Evolutionary conservation across 805 yeast species (phyloP), one percentile per base, ranked within the genome.

Genomic region (Metschnikowia colocasiae): DNA sequence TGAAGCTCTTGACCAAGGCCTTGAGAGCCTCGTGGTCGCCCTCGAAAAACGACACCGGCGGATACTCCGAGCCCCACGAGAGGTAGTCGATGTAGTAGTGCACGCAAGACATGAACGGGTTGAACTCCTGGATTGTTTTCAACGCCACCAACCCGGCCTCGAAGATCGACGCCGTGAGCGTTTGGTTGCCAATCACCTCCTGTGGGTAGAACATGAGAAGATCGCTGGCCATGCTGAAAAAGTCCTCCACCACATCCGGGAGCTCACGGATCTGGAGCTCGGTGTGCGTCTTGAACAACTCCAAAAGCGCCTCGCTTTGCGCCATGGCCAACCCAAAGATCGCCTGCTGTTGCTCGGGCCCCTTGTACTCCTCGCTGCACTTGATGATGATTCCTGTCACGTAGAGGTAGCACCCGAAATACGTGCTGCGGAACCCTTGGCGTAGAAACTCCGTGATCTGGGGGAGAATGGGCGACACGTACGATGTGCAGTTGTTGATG

Each of bases 371-470:
- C 19, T 48, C 55, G 15, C 53, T 48, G 30, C 56, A 51, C 47
- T 87, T 80, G 44, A 87, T 80, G 23, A 90, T 69, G 8, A 85
- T 75, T 7, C 97, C 97, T 2, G 95, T 83, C 12, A 87, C 92
- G 94, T 95, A 91, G 47, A 91, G 68, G 60, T 85, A 90, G 62
- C 96, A 87, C 3, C 97, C 97, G 58, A 70, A 79, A 30, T 81
- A 78, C 18, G 85, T 84, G 23, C 68, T 67, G 38, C 81, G 75
- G 67, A 89, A 91, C 1, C 95, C 94, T 32, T 75, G 74, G 18
- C 80, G 83, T 46, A 90, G 73, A 41, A 83, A 66, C 46, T 77
- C 82, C 1, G 89, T 88, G 32, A 89, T 76, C 12, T 79, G 73
- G 3, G 81, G 78, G 16, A 91, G 68, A 20, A 86, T 71, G 2